Evolutionary conservation across 2,329 filamentous ascomycete species (phyloP).

Genomic region (Aspergillus eucalypticola): DNA sequence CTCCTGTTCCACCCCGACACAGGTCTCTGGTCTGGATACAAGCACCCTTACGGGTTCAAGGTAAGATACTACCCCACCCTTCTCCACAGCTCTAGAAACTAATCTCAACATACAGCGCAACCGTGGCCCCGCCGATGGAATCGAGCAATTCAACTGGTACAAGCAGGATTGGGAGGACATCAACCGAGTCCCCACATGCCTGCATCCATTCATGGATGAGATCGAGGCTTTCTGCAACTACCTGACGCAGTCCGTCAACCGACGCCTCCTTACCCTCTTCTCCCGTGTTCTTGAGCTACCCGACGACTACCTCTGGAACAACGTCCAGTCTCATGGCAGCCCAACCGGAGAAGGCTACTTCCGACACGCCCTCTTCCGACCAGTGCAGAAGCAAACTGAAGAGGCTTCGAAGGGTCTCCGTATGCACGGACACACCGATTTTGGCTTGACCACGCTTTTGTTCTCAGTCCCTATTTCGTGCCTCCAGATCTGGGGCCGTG

Average conservation of each 20-base stretch:
- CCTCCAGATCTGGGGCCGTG: constrained; percentile 49
- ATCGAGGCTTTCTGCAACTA: constrained; percentile 51
- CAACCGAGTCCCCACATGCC: constrained; percentile 46
- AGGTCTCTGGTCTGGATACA: constrained; percentile 54
- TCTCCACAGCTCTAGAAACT: background rate
- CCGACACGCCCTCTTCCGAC: constrained; percentile 49
- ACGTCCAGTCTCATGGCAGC: constrained; percentile 47
- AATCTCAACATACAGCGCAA: constrained; percentile 36
- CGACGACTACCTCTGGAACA: constrained; percentile 48
- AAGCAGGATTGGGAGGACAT: constrained; percentile 47
- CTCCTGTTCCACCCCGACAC: constrained; percentile 52
- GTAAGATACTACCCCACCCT: constrained; percentile 17
- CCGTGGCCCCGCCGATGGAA: constrained; percentile 49
- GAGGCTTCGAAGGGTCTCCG: constrained; percentile 40
- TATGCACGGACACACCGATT: constrained; percentile 53
- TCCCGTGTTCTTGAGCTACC: constrained; percentile 49
- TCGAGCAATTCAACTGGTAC: constrained; percentile 59
- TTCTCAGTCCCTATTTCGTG: constrained; percentile 52
- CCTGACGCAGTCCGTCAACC: constrained; percentile 51
- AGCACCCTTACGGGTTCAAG: constrained; percentile 51
- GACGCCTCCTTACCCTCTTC: constrained; percentile 44
- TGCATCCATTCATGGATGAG: constrained; percentile 54
- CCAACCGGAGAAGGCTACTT: constrained; percentile 50
- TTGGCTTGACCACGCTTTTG: constrained; percentile 49
- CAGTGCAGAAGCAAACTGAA: constrained; percentile 35